Evolutionary conservation across 2,329 filamentous ascomycete species (phyloP), one percentile per base, ranked within the genome.

Genomic region (Orbilia ellipsospora): DNA sequence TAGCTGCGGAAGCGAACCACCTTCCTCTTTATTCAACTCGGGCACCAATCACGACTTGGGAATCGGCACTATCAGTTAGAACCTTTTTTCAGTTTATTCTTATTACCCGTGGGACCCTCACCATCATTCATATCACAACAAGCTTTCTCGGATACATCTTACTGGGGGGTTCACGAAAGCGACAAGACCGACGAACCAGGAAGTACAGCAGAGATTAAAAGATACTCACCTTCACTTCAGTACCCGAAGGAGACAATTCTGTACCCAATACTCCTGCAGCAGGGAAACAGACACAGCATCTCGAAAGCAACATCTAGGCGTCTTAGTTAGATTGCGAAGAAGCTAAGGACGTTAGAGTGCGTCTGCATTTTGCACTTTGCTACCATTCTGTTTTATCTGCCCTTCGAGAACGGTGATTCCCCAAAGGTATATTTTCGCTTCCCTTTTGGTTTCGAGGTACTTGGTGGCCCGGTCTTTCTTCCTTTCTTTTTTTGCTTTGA

Each of bases 1-100:
- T 74, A 68, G 70, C 70, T 74, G 70, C 50, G 63, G 70, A 74
- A 74, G 63, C 70, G 70, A 74, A 74, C 18, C 70, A 74, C 63
- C 70, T 74, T 74, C 70, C 70, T 74, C 26, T 62, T 74, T 74
- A 55, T 57, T 68, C 63, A 63, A 55, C 52, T 63, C 68, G 50
- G 45, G 70, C 63, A 68, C 70, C 70, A 74, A 74, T 74, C 65
- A 74, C 7, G 63, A 26, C 42, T 36, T 20, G 28, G 51, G 70
- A 64, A 67, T 51, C 40, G 57, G 59, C 52, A 68, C 64, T 74
- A 74, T 68, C 70, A 74, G 63, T 63, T 55, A 74, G 57, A 62
- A 62, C 61, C 68, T 68, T 68, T 36, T 36, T 36, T 36, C 31
- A 10, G 10, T 36, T 36, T 36, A 54, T 61, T 67, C 62, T 74